Evolutionary conservation across 805 yeast species (phyloP), one percentile per base, ranked within the genome.

Genomic region (Metschnikowia picachoensis): DNA sequence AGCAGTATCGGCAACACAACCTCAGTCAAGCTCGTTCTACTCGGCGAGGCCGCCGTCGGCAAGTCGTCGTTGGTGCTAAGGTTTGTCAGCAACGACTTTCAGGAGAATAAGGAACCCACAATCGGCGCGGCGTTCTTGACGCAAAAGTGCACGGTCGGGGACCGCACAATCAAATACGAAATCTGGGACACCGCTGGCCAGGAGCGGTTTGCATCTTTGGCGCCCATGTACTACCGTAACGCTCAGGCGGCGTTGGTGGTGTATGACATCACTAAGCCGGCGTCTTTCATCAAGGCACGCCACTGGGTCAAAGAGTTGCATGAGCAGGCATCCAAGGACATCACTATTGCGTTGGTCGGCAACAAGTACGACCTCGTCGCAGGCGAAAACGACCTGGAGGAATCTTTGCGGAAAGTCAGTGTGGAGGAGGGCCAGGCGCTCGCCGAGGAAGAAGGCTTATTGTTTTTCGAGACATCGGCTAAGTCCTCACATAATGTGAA

Each of bases 381-480:
- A 15, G 73, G 74, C 16, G 76, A 74, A 14, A 72, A 70, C 39
- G 67, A 60, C 30, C 69, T 73, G 48, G 75, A 70, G 39, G 85
- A 78, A 44, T 66, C 71, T 20, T 71, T 78, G 51, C 77, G 96
- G 58, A 87, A 87, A 65, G 96, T 92, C 27, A 82, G 89, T 30
- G 74, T 78, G 41, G 91, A 86, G 56, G 98, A 94, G 64, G 99
- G 97, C 33, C 74, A 83, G 66, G 79, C 78, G 47, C 74, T 92
- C 49, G 97, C 98, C 4, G 86, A 87, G 34, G 97, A 94, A 60
- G 97, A 92, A 68, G 90, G 87, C 2, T 72, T 94, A 48, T 69
- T 94, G 53, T 92, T 92, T 62, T 92, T 87, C 62, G 99, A 92
- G 70, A 89, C 97, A 8, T 83, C 94, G 62, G 99, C 99, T 16